phyloP scores from a whole-genome alignment of 148 eudicot genomes.

The Cornus florida region DNA sequence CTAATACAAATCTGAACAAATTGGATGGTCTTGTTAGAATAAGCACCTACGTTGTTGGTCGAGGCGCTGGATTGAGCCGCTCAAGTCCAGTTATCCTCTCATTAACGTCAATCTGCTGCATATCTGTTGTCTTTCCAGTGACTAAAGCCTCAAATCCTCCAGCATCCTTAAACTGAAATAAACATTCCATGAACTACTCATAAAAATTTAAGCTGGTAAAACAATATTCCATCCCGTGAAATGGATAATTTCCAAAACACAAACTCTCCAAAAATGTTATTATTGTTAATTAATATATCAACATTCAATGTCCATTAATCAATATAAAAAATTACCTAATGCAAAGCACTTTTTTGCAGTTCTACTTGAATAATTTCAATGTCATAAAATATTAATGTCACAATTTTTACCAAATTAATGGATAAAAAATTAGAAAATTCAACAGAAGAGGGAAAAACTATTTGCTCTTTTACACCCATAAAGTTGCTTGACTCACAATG shows the following conservation, averaged over 20 bases:
- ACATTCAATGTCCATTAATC: neutral
- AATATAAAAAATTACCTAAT: neutral
- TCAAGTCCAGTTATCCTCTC: constrained; percentile 88
- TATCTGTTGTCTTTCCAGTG: constrained; percentile 66
- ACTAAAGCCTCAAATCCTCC: constrained; percentile 83
- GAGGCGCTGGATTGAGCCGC: constrained; percentile 88
- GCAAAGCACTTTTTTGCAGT: neutral
- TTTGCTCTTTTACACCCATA: too few relatives aligned
- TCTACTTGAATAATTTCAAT: neutral
- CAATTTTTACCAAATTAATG: too few relatives aligned
- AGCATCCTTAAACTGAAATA: constrained; percentile 75
- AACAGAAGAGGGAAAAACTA: too few relatives aligned
- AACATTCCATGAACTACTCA: constrained; percentile 8
- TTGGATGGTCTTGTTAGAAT: constrained; percentile 13
- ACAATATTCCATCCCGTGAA: neutral
- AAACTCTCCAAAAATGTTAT: neutral
- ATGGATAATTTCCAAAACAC: neutral
- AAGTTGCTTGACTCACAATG: neutral
- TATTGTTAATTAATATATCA: too few relatives aligned
- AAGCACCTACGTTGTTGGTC: constrained; percentile 95
- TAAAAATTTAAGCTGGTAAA: constrained; percentile 4
- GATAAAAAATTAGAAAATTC: too few relatives aligned
- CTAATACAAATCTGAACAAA: constrained; percentile 12
- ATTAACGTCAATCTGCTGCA: constrained; percentile 82
- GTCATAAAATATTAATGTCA: neutral